Base-by-base conservation (phyloP, 176 grass and related monocot genomes). In the Tillandsia leiboldiana region DNA sequence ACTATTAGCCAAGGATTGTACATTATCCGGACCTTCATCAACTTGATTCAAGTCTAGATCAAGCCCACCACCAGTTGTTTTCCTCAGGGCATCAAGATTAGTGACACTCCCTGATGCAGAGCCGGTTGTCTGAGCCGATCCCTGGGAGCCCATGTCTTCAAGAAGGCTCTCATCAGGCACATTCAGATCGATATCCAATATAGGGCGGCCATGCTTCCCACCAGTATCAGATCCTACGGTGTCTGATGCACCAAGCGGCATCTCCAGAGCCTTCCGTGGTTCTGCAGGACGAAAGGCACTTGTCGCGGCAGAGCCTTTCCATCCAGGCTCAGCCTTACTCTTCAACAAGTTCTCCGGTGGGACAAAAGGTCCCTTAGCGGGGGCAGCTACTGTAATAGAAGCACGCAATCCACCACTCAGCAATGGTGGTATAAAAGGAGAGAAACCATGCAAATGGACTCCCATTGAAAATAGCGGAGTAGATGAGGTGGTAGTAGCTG, bases 271-370 rank as follows among this genome's bases (percentile, higher is more conserved):
- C 77, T 82, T 84, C 50, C 87, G 75, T 0, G 87, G 82, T 67
- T 96, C 87, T 0, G 91, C 91, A 49, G 77, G 87, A 48, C 83
- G 85, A 63, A 96, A 96, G 67, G 91, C 91, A 65, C 91, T 91
- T 50, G 87, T 96, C 29, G 85, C 87, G 33, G 91, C 85, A 22
- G 91, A 91, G 49, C 91, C 91, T 86, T 86, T 96, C 91, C 91
- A 96, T 66, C 87, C 82, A 12, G 51, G 86, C 18, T 96, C 91
- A 72, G 76, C 63, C 67, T 87, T 88, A 22, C 51, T 57, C 67
- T 74, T 86, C 75, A 88, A 67, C 50, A 96, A 74, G 67, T 82
- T 91, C 18, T 96, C 85, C 26, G 77, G 85, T 61, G 85, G 85
- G 79, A 91, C 77, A 80, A 96, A 96, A 48, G 82, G 65, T 48